phyloP scores from a whole-genome alignment of 2,329 filamentous ascomycete genomes.

The Plenodomus tracheiphilus region DNA sequence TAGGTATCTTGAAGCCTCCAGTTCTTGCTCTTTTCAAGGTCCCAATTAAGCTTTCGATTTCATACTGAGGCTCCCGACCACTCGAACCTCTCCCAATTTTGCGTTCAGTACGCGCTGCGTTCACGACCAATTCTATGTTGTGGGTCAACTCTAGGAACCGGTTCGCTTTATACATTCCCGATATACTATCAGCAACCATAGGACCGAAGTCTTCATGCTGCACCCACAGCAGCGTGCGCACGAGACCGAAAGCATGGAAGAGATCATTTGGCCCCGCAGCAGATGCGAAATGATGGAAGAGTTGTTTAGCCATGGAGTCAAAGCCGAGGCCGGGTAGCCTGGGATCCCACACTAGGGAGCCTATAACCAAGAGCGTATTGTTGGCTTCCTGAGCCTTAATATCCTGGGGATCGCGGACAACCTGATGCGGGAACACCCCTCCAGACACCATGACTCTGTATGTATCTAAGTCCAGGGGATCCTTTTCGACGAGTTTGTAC shows the following conservation, averaged over 20 bases:
- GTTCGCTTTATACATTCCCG: constrained; percentile 59
- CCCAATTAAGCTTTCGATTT: constrained; percentile 31
- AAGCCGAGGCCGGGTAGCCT: constrained; percentile 54
- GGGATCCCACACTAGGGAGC: constrained; percentile 41
- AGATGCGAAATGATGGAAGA: constrained; percentile 65
- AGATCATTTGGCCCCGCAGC: constrained; percentile 61
- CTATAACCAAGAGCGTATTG: constrained; percentile 67
- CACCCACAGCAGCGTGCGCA: constrained; percentile 78
- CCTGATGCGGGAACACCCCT: constrained; percentile 60
- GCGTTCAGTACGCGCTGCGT: constrained; percentile 11
- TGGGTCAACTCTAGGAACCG: constrained; percentile 65
- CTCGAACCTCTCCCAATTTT: constrained; percentile 13
- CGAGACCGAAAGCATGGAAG: constrained; percentile 75
- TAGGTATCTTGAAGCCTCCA: constrained; percentile 27
- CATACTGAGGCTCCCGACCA: constrained; percentile 34
- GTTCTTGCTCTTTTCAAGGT: constrained; percentile 25
- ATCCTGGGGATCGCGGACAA: constrained; percentile 42
- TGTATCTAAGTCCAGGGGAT: constrained; percentile 28
- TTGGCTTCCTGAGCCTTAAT: constrained; percentile 60
- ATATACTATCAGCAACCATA: constrained; percentile 63
- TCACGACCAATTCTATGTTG: constrained; percentile 53
- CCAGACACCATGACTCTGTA: constrained; percentile 59
- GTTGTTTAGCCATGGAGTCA: constrained; percentile 60
- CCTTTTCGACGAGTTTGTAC: constrained; percentile 51
- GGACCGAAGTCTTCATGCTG: constrained; percentile 61